Conservation (phyloP, 805 yeast genomes). For the Blastobotrys terrestris region DNA sequence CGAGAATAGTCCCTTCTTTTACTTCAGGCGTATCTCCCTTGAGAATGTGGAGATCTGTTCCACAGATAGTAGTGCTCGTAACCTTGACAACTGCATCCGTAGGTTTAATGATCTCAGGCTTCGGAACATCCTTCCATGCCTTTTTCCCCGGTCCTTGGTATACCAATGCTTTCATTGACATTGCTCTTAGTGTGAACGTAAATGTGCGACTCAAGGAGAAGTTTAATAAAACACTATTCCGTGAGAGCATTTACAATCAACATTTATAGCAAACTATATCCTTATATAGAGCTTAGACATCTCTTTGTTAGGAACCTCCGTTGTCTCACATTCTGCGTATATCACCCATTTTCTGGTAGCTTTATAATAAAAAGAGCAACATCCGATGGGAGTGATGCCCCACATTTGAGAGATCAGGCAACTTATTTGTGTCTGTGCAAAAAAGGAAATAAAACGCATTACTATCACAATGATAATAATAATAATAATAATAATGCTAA, state of each 20-base stretch:
- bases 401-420: too few species aligned
- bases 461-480: too few species aligned
- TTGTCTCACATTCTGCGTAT: too few species aligned
- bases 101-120: conserved; percentile 54
- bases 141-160: conserved; percentile 41
- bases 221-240: not conserved
- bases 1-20: conserved; percentile 73
- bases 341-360: too few species aligned
- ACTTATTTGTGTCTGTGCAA: too few species aligned
- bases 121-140: conserved; percentile 46
- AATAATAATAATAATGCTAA: not conserved
- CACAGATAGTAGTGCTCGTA: conserved; percentile 81
- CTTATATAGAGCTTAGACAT: not conserved
- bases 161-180: conserved; percentile 41
- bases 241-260: not conserved
- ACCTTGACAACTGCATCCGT: conserved; percentile 67
- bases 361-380: too few species aligned
- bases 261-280: not conserved
- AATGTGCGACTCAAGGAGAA: not conserved
- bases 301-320: too few species aligned
- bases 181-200: not conserved
- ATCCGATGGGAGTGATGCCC: too few species aligned
- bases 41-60: conserved; percentile 75
- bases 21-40: conserved; percentile 71
- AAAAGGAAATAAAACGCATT: too few species aligned